These are phyloP conservation scores for Ramaria rubella DNA, from an alignment of 768 basidiomycete species.

Conservation along the genomic window DNA sequence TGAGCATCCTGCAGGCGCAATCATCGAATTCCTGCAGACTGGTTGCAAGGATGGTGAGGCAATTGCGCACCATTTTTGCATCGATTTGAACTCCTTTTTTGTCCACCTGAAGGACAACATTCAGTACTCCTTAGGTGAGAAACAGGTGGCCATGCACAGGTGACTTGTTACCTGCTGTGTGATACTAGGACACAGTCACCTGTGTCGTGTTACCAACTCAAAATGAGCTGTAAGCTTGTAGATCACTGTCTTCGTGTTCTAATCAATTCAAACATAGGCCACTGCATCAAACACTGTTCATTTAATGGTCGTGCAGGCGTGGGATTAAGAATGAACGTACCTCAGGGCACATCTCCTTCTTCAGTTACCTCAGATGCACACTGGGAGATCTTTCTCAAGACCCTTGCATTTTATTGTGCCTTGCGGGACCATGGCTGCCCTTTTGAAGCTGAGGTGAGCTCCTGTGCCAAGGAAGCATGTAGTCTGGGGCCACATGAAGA, in stretches of 20 bases:
- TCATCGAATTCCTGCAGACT: slow-evolving; percentile 8
- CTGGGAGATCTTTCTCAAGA: slow-evolving; percentile 18
- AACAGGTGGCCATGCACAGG: not conserved
- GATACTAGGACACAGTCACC: not conserved
- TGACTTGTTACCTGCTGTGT: not conserved
- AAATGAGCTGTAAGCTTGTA: not conserved
- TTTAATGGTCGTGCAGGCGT: not conserved
- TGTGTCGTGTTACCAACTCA: not conserved
- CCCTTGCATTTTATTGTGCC: slow-evolving; percentile 19
- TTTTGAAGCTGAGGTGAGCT: no score
- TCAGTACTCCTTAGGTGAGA: no score
- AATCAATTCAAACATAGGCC: not conserved
- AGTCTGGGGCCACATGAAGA: not conserved
- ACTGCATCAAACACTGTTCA: slow-evolving; percentile 6
- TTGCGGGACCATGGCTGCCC: slow-evolving; percentile 17
- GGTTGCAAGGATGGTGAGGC: not conserved
- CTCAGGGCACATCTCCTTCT: not conserved
- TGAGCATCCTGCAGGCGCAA: slow-evolving; percentile 4
- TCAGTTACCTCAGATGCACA: not conserved
- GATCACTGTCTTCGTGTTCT: not conserved
- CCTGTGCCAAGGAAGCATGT: no score
- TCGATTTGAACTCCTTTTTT: not conserved
- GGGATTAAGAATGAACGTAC: no score
- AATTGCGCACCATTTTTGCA: not conserved
- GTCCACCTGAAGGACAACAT: not conserved